Base-by-base conservation (phyloP, 768 basidiomycete genomes). In the Tulasnella sp. region DNA sequence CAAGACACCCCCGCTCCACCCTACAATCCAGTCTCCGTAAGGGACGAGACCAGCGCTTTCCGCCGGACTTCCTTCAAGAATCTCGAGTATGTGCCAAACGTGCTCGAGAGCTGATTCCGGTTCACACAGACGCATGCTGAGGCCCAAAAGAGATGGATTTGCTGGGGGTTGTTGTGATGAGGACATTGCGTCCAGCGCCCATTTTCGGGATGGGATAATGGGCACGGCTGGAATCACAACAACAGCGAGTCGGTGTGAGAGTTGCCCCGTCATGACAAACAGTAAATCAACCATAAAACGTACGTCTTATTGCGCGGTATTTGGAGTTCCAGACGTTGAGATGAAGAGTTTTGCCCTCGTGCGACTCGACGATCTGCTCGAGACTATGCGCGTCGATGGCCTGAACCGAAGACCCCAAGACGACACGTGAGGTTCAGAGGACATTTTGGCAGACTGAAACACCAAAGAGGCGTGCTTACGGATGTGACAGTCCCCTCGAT, bases 21-120 rank as follows among this genome's bases (percentile, higher is more conserved):
- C 97, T 83, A 92, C 87, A 82, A 91, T 90, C 87, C 90, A 92
- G 85, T 91, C 90, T 40, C 89, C 89, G 87, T 94, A 97, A 0
- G 97, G 97, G 27, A 99, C 98, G 16, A 99, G 90, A 3, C 97
- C 97, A 8, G 96, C 96, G 83, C 93, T 94, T 87, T 99, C 97
- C 12, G 97, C 98, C 8, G 98, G 98, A 81, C 93, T 94, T 31
- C 96, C 97, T 85, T 99, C 97, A 56, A 97, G 86, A 19, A 99
- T 96, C 84, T 99, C 98, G 71, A 99, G 88, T 56, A 99, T 96
- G 85, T 99, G 98, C 97, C 98, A 99, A 7, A 99, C 96, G 81
- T 93, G 95, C 83, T 98, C 96, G 27, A 94, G 87, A 21, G 97
- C 93, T 75, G 90, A 88, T 82, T 94, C 92, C 5, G 97, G 96